Evolutionary conservation across 805 yeast species (phyloP), one percentile per base, ranked within the genome.

Genomic region (Saccharomycopsis selenospora): DNA sequence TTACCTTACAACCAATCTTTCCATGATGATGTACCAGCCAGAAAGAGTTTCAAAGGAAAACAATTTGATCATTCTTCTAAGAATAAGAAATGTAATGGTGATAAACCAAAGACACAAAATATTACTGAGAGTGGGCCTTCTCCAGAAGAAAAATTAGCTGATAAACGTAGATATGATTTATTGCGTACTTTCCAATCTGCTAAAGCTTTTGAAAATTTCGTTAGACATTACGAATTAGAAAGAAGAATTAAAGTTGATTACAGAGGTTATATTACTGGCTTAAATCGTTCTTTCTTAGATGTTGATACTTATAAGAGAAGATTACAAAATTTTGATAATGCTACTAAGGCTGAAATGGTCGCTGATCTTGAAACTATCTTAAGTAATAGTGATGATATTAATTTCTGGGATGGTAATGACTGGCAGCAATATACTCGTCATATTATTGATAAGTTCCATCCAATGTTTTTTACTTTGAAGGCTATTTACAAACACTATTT

Each of bases 381-480:
- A 8, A 29, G 2, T 5, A 47, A 46, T 25, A 26, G 52, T 17
- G 36, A 59, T 0, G 68, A 66, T 2, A 67, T 65, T 20, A 62
- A 69, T 47, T 75, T 78, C 3, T 61, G 59, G 36, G 33, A 56
- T 4, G 69, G 75, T 10, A 77, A 75, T 0, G 61, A 80, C 57
- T 80, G 87, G 86, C 79, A 73, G 55, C 51, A 61, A n/a, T 63
- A 72, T 2, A 71, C 80, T 0, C 69, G 68, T 43, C 68, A 63
- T 28, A 71, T 79, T n/a, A 70, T 67, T 4, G 62, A 62, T 25
- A 79, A 79, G 56, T 80, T 80, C 59, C 65, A 77, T 1, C 82
- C 84, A 8, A 61, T 71, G 33, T 56, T 80, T 22, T 54, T 63
- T 36, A 56, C 61, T 4, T 51, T 79, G 46, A 73, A 77, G 47